These are phyloP conservation scores for Barnettozyma californica DNA, from an alignment of 805 yeast genomes.

Conservation along the genomic window DNA sequence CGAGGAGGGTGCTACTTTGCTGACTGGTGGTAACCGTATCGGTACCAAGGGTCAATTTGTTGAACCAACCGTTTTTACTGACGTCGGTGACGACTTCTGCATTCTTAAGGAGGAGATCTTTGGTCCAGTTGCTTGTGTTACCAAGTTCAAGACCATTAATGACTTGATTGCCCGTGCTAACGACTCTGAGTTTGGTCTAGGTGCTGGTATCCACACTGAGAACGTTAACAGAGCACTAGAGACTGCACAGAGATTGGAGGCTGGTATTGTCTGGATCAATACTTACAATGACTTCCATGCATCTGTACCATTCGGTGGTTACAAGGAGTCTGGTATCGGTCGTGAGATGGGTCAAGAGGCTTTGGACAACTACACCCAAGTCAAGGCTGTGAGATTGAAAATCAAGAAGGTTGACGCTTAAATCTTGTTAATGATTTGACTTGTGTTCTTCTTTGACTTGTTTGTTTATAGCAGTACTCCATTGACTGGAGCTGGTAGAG, in stretches of 20 bases:
- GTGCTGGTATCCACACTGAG: constrained; percentile 74
- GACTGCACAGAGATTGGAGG: constrained; percentile 58
- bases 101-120: constrained; percentile 72
- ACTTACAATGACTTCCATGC: constrained; percentile 75
- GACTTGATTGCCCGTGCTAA: constrained; percentile 65
- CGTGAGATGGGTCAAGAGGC: constrained; percentile 84
- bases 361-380: constrained; percentile 68
- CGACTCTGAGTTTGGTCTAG: constrained; percentile 69
- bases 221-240: constrained; percentile 55
- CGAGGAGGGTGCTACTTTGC: constrained; percentile 58
- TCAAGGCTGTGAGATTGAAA: constrained; percentile 66
- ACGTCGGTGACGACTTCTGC: constrained; percentile 55
- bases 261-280: constrained; percentile 80
- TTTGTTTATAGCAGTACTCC: constrained; percentile 3
- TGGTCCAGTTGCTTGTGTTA: constrained; percentile 72
- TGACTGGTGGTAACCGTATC: constrained; percentile 66
- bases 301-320: constrained; percentile 78
- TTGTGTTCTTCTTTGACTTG: neutral
- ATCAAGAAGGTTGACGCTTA: constrained; percentile 8
- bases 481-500: constrained; percentile 7
- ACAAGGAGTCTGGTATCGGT: constrained; percentile 76
- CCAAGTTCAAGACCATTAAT: constrained; percentile 62
- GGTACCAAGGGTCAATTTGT: constrained; percentile 67
- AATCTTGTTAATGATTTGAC: neutral
- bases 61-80: constrained; percentile 69